Evolutionary conservation across 352 stramenopile genomes (phyloP).

Genomic region (Globisporangium cederbergense): DNA sequence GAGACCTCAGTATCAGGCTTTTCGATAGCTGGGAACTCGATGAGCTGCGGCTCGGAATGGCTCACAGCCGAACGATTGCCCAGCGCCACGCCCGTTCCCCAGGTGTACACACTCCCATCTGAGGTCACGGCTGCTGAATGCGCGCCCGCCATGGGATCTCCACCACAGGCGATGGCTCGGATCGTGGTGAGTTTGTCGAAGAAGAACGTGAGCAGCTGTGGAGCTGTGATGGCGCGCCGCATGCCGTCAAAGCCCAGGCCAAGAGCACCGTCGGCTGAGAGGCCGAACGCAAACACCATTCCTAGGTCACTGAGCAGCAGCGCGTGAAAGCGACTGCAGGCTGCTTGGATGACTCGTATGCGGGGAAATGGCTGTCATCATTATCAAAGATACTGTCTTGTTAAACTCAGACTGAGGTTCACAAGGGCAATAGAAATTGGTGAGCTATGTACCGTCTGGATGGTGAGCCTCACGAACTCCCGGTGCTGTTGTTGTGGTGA

Average conservation of each 20-base stretch:
- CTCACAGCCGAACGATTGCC: slow-evolving; percentile 38
- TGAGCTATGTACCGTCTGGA: slow-evolving; percentile 28
- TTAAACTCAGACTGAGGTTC: neutral
- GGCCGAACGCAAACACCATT: slow-evolving; percentile 56
- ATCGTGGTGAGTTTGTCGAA: slow-evolving; percentile 44
- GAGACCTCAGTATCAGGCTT: neutral
- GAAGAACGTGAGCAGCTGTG: slow-evolving; percentile 50
- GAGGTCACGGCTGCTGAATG: slow-evolving; percentile 69
- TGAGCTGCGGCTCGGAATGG: slow-evolving; percentile 30
- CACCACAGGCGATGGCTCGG: slow-evolving; percentile 41
- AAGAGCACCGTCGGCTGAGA: slow-evolving; percentile 49
- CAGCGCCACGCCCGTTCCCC: slow-evolving; percentile 59
- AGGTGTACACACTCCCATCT: slow-evolving; percentile 68
- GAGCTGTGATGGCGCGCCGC: slow-evolving; percentile 14
- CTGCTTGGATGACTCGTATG: slow-evolving; percentile 55
- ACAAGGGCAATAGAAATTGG: neutral
- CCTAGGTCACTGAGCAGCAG: slow-evolving; percentile 65
- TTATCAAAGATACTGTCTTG: neutral
- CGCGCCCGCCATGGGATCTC: slow-evolving; percentile 43
- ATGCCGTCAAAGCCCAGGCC: slow-evolving; percentile 26
- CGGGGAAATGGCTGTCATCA: slow-evolving; percentile 41
- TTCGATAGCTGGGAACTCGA: slow-evolving; percentile 22
- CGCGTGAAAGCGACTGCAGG: slow-evolving; percentile 56
- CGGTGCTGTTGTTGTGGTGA: neutral
- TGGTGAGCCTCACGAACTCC: slow-evolving; percentile 3